Evolutionary conservation across 768 basidiomycete genomes (phyloP), one percentile per base, ranked within the genome.

Genomic region (Boletellus ananas): DNA sequence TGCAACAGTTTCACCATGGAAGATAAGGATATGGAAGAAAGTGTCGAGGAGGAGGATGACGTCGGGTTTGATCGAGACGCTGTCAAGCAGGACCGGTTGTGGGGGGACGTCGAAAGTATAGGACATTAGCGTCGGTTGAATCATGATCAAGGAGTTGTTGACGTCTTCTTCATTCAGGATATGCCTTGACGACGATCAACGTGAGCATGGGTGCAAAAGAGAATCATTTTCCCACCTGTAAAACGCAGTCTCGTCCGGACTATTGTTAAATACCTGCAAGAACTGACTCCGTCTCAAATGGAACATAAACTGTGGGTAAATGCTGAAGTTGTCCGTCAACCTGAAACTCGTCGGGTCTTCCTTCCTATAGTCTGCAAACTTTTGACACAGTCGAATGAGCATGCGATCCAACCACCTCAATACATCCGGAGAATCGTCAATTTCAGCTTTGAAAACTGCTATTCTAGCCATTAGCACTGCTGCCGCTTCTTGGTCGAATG

Each of bases 251-350:
- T 99, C 96, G 67, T 99, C 96, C 8, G 96, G 96, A 77, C 92
- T 94, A 77, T 97, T 99, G 71, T 98, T 98, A 73, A 98, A 98
- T 47, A 98, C 94, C 71, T 99, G 96, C 67, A 99, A 75, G 76
- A 99, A 98, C 72, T 98, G 95, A 78, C 90, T 93, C 67, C 96
- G 76, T 51, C 95, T 79, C 54, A 99, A 71, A 72, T 99, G 96
- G 85, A 98, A 99, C 96, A 98, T 99, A 76, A 99, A 99, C 66
- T 98, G 96, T 14, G 96, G 96, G 69, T 99, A 99, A 61, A 99
- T 97, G 66, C 90, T 90, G 72, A 99, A 98, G 70, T 96, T 96
- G 66, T 96, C 93, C 49, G 83, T 78, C 57, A 99, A 75, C 58
- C 93, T 78, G 80, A 99, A 98, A 65, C 87, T 92, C 34, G 84